A percentile compares a stretch with the other conserved stretches of the same genome.
phyloP scores from a whole-genome alignment of 805 yeast genomes.

The Kodamaea neixiangensis region DNA sequence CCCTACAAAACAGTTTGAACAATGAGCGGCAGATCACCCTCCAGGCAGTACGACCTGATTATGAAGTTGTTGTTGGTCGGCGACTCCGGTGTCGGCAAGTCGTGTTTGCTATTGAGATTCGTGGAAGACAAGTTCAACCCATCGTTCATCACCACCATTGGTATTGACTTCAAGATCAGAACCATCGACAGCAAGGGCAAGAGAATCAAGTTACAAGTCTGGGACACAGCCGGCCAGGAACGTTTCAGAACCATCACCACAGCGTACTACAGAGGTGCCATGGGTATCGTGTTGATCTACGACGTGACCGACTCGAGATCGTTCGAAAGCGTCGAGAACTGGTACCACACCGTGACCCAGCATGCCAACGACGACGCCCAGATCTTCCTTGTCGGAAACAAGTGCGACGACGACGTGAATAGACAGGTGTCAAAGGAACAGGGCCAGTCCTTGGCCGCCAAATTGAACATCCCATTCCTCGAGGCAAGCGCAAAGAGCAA shows the following conservation, averaged over 20 bases:
- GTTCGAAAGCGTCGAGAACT: conserved; percentile 86
- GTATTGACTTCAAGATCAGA: conserved; percentile 96
- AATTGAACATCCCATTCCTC: conserved; percentile 84
- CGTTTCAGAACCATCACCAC: conserved; percentile 92
- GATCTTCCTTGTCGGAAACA: conserved; percentile 91
- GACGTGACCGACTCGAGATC: conserved; percentile 89
- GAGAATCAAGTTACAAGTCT: conserved; percentile 88
- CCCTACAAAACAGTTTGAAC: background rate
- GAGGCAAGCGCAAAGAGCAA: conserved; percentile 97
- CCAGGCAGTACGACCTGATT: conserved; percentile 83
- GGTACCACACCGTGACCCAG: conserved; percentile 95
- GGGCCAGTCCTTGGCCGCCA: conserved; percentile 86
- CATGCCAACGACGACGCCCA: conserved; percentile 97
- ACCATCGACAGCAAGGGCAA: conserved; percentile 92
- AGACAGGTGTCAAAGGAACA: conserved; percentile 88
- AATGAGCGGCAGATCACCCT: conserved; percentile 62
- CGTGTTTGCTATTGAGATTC: conserved; percentile 87
- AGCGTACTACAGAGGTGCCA: conserved; percentile 89
- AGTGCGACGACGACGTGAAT: conserved; percentile 85
- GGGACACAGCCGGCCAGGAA: conserved; percentile 99
- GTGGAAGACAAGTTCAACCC: conserved; percentile 97
- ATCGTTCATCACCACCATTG: conserved; percentile 94
- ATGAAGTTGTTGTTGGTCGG: conserved; percentile 93
- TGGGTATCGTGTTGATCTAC: conserved; percentile 82
- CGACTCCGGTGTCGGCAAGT: conserved; percentile 86